Base-by-base conservation (phyloP, 805 yeast genomes). In the Monosporozyma yasuniensis region DNA sequence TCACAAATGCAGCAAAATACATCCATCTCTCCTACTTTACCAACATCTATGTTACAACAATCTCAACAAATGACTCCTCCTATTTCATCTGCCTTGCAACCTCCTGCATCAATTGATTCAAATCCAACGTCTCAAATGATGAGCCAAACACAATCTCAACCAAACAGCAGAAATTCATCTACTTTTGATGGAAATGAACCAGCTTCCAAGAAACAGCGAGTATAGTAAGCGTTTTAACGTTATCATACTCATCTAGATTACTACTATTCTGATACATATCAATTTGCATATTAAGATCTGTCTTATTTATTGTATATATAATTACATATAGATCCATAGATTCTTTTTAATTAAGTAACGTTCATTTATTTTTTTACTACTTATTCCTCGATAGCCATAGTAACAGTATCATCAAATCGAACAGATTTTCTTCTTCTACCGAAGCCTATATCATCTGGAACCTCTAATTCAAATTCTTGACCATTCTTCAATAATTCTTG, bases 391-490 rank as follows among this genome's bases (percentile, higher is more conserved):
- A 66, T 67, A 6, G 78, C 78, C n/a, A 79, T 74, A 32, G 75
- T 68, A 9, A 82, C 87, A 51, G 74, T 72, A 50, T 79, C 83
- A 54, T 80, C 83, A 57, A 82, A 82, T 54, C 87, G 69, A 2
- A 82, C 87, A 4, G 84, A 79, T 54, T 81, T 80, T 66, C 87
- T 72, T 64, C 72, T 53, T 41, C 61, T 54, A 32, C 59, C 52
- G 2, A 54, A 54, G 16, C 53, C 55, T 22, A 56, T 44, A 35
- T 64, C 60, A 2, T 63, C 65, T 1, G 81, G 82, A 2, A 71
- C 61, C 12, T 65, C 73, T 25, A 80, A 60, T 41, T 79, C 84
- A 50, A 79, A 70, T 46, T 74, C 77, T 41, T 71, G 61, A 7
- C 73, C 72, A 5, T 61, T 52, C 39, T 67, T 67, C 48, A 81